A percentile compares a stretch with the other conserved stretches of the same genome.
phyloP scores from a whole-genome alignment of 2,329 filamentous ascomycete species.

The Epicoccum sorghinum region DNA sequence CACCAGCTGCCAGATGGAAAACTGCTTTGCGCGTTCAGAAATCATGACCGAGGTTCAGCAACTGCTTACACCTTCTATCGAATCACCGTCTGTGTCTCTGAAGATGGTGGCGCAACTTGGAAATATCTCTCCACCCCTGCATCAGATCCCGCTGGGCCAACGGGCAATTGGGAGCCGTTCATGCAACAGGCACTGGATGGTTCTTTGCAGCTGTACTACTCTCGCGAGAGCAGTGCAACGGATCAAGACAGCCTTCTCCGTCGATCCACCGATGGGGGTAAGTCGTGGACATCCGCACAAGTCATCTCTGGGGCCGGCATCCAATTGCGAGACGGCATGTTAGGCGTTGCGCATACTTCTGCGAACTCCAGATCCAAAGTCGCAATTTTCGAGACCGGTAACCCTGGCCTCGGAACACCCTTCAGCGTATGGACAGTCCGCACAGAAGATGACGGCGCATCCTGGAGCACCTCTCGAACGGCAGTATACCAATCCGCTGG shows the following conservation, averaged over 20 bases:
- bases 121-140: conserved; percentile 39
- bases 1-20: conserved; percentile 43
- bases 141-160: conserved; percentile 26
- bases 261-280: conserved; percentile 49
- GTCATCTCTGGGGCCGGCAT: conserved; percentile 46
- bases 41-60: conserved; percentile 33
- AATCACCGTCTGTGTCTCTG: conserved; percentile 52
- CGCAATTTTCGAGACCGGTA: conserved; percentile 53
- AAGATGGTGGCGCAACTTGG: conserved; percentile 51
- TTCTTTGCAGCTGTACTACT: conserved; percentile 54
- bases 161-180: conserved; percentile 57
- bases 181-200: conserved; percentile 49
- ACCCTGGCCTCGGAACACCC: conserved; percentile 3
- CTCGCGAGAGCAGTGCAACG: conserved; percentile 45
- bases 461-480: conserved; percentile 47
- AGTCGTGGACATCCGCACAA: conserved; percentile 44
- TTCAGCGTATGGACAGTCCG: conserved; percentile 50
- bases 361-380: conserved; percentile 40
- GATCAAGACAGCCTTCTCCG: conserved; percentile 54
- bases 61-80: conserved; percentile 43
- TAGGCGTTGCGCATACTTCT: conserved; percentile 47
- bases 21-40: conserved; percentile 43
- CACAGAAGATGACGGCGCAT: conserved; percentile 51
- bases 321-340: conserved; percentile 54
- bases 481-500: conserved; percentile 48